phyloP scores from a whole-genome alignment of 805 yeast species.

The Nakazawaea peltata region DNA sequence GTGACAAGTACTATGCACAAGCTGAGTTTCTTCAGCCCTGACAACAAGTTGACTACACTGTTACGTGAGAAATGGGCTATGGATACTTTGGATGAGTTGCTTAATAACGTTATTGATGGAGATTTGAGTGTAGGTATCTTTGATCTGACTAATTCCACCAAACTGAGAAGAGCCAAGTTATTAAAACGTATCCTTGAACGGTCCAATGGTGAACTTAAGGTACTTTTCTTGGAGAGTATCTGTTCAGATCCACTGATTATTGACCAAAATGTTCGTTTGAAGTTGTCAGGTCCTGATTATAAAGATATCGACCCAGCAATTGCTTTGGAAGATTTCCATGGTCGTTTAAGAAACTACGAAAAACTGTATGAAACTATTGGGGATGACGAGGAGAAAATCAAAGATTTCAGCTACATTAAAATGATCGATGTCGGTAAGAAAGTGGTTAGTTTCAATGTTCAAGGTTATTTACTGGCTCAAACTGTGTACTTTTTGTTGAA shows the following conservation, averaged over 20 bases:
- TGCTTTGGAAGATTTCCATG: conserved; percentile 77
- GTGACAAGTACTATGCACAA: conserved; percentile 37
- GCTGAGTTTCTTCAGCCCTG: conserved; percentile 84
- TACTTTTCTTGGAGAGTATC: conserved; percentile 76
- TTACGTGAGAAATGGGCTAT: conserved; percentile 93
- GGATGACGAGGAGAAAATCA: conserved; percentile 56
- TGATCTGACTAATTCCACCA: conserved; percentile 78
- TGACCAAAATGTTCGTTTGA: conserved; percentile 76
- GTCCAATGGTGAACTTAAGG: conserved; percentile 58
- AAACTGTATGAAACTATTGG: conserved; percentile 84
- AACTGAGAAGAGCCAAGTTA: conserved; percentile 51
- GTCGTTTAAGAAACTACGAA: conserved; percentile 76
- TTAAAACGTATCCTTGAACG: conserved; percentile 48
- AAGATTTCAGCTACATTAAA: conserved; percentile 76
- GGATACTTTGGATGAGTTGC: conserved; percentile 79
- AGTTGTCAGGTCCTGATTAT: conserved; percentile 91
- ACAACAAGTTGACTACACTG: conserved; percentile 51
- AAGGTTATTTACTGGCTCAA: conserved; percentile 84
- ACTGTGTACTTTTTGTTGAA: conserved; percentile 84
- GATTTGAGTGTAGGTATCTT: conserved; percentile 90
- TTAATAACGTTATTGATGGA: conserved; percentile 73
- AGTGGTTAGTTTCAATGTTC: conserved; percentile 85
- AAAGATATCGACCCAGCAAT: conserved; percentile 71
- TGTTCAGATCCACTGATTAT: conserved; percentile 76
- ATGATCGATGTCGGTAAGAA: conserved; percentile 96